Evolutionary conservation across 495 filamentous ascomycete species (phyloP), one percentile per base, ranked within the genome.

Genomic region (Xylaria acuta): DNA sequence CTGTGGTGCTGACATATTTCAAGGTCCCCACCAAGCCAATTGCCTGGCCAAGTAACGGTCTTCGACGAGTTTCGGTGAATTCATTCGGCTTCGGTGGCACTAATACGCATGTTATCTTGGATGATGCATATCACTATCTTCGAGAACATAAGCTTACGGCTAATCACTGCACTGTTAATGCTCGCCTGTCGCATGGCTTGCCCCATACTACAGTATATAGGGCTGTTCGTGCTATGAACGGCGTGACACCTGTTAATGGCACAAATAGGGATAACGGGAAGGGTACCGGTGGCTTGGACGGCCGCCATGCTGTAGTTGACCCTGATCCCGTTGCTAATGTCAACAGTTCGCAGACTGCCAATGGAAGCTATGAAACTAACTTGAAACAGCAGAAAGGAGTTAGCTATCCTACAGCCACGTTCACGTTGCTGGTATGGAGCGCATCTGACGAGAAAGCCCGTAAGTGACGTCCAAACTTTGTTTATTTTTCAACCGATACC

Each of bases 1-100:
- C 34, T 27, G n/a, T 32, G 25, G 34, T 11, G 32, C 43, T 65
- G 2, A 64, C 60, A 63, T 27, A 18, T 53, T 34, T 43, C 12
- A 41, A 79, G 72, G 65, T 85, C 20, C 79, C 79, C 0, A 79
- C 66, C 6, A 63, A 73, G 25, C 47, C 62, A 59, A 73, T 74
- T 5, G 14, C 74, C 8, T 80, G 75, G 77, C 82, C 83, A 38
- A 67, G 5, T 40, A 68, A 73, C 49, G 79, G 78, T 4, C 68
- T 82, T 1, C 80, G 85, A 0, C 80, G 88, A 27, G 78, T 80
- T 1, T 85, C 83, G 3, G 79, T 91, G 18, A 90, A 88, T 68
- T 87, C 82, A 16, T 90, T 88, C 64, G 89, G 90, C 0, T 89
- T 84, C 72, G 90, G 89, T 9, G 89, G 90, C 5, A 78, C 86